These are phyloP conservation scores for Yamagishiella unicocca DNA, from an alignment of 139 green algal genomes.

Conservation along the genomic window DNA sequence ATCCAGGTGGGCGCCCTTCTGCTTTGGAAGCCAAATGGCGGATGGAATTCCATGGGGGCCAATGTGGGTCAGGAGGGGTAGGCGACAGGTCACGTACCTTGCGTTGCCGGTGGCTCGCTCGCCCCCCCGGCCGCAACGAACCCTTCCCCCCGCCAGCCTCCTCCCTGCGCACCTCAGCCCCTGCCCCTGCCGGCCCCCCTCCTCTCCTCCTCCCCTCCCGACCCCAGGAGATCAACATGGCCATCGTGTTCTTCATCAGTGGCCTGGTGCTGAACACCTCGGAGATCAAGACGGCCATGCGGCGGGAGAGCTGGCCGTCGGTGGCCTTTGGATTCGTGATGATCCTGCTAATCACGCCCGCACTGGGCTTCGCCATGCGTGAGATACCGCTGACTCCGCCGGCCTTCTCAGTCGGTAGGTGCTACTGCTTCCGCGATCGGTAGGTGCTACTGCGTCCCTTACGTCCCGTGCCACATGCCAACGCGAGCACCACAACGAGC, in stretches of 20 bases:
- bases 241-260: conserved; percentile 72
- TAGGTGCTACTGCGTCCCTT: too few species aligned
- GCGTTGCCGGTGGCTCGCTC: too few species aligned
- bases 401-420: conserved; percentile 55
- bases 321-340: conserved; percentile 63
- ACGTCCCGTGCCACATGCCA: too few species aligned
- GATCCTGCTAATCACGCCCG: conserved; percentile 73
- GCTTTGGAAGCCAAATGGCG: too few species aligned
- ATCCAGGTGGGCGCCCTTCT: conserved; percentile 41
- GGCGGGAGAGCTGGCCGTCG: conserved; percentile 21
- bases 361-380: conserved; percentile 60
- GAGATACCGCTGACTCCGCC: conserved; percentile 55
- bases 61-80: too few species aligned
- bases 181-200: background rate
- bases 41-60: too few species aligned
- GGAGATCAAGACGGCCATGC: conserved; percentile 49
- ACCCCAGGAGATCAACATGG: conserved; percentile 57
- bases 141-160: background rate
- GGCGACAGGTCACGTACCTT: too few species aligned
- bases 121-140: too few species aligned
- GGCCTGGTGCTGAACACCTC: conserved; percentile 73
- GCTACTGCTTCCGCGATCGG: too few species aligned
- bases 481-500: too few species aligned
- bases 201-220: background rate
- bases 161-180: background rate